These are phyloP conservation scores for Calonectria pseudoturangicola DNA, from an alignment of 2,329 filamentous ascomycete species.

Conservation along the genomic window DNA sequence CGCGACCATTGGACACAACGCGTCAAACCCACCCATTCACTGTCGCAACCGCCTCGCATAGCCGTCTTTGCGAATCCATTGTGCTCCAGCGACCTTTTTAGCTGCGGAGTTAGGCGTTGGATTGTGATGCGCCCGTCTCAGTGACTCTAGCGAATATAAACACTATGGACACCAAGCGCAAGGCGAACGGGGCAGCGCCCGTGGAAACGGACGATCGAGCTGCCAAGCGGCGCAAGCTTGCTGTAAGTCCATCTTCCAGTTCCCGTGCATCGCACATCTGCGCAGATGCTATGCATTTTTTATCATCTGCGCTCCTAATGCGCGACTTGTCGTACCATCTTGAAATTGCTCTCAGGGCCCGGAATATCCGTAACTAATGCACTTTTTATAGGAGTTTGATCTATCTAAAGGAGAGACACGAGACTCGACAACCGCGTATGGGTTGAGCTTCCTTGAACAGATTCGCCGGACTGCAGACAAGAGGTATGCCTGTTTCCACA, in stretches of 20 bases:
- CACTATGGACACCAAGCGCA: constrained; percentile 75
- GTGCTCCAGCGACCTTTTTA: constrained; percentile 46
- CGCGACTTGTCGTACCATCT: constrained; percentile 34
- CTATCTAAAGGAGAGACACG: constrained; percentile 75
- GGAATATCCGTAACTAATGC: constrained; percentile 39
- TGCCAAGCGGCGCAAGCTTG: constrained; percentile 73
- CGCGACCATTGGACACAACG: constrained; percentile 55
- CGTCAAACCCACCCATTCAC: constrained; percentile 55
- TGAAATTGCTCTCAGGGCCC: not conserved
- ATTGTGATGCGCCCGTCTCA: constrained; percentile 55
- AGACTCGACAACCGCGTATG: constrained; percentile 82
- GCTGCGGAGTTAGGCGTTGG: constrained; percentile 29
- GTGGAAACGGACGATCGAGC: constrained; percentile 71
- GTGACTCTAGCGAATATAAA: constrained; percentile 51
- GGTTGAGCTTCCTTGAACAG: constrained; percentile 83
- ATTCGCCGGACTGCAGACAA: constrained; percentile 88
- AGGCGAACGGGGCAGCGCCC: constrained; percentile 67
- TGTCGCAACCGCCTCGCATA: constrained; percentile 46
- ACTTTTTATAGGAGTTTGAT: constrained; percentile 63
- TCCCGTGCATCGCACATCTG: constrained; percentile 6
- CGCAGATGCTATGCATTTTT: not conserved
- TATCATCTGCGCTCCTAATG: not conserved
- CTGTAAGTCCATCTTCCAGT: constrained; percentile 65
- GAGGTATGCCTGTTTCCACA: constrained; percentile 72
- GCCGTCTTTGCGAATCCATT: constrained; percentile 54